A percentile compares a stretch with the other conserved stretches of the same genome.
Conservation (phyloP, 345 rosid genomes). For the Eucalyptus regnans region DNA sequence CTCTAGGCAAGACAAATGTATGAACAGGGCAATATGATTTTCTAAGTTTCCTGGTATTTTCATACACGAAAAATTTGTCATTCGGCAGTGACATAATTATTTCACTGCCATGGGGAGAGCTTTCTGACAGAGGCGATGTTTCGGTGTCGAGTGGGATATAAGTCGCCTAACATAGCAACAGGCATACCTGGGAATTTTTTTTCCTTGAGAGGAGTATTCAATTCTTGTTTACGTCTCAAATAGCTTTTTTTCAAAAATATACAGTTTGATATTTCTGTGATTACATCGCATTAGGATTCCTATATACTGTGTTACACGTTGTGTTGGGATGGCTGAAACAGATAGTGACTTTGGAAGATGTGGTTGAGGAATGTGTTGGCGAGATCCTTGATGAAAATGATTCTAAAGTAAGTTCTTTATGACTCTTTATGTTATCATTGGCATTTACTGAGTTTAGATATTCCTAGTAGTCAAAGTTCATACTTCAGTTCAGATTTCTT, state of each 20-base stretch:
- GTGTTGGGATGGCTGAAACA: conserved; percentile 2
- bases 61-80: not conserved
- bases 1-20: not conserved
- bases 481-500: not conserved
- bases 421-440: not conserved
- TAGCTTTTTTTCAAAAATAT: not conserved
- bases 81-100: not conserved
- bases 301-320: not conserved
- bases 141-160: not conserved
- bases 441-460: not conserved
- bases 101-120: no score
- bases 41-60: not conserved
- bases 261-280: not conserved
- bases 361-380: conserved; percentile 89
- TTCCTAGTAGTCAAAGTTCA: not conserved
- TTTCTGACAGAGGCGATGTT: no score
- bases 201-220: not conserved
- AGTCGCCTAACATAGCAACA: not conserved
- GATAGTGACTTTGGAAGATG: conserved; percentile 77
- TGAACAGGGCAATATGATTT: not conserved
- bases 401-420: conserved; percentile 38
- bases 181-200: not conserved
- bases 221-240: not conserved
- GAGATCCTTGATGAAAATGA: conserved; percentile 91
- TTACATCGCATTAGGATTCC: not conserved